These are phyloP conservation scores for Diutina siamensis DNA, from an alignment of 1,139 yeast species.

Conservation along the genomic window DNA sequence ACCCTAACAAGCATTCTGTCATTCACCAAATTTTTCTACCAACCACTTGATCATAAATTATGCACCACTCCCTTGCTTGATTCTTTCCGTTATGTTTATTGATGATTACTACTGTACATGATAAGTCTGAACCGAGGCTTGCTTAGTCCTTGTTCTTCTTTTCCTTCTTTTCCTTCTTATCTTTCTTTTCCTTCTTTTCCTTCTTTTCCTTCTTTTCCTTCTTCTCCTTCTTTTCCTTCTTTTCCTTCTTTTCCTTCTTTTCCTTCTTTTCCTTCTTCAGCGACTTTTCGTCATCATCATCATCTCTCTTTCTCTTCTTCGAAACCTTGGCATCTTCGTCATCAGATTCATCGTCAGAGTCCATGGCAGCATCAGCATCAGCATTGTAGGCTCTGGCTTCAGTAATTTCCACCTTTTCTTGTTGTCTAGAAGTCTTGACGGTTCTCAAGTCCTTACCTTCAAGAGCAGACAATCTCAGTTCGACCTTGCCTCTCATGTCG, in stretches of 20 bases:
- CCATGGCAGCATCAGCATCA: slow-evolving; percentile 59
- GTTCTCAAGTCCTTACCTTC: slow-evolving; percentile 93
- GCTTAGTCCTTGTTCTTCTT: slow-evolving; percentile 17
- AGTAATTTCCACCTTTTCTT: slow-evolving; percentile 72
- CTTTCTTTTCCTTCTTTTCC: slow-evolving; percentile 26
- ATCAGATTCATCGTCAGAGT: slow-evolving; percentile 36
- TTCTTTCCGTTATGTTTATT: background rate
- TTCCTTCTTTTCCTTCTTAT: slow-evolving; percentile 36
- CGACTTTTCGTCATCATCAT: slow-evolving; percentile 12
- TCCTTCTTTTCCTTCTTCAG: slow-evolving; percentile 18
- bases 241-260: slow-evolving; percentile 11
- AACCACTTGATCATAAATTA: too few species aligned
- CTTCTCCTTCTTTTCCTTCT: slow-evolving; percentile 15
- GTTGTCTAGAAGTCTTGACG: slow-evolving; percentile 53
- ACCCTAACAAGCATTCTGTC: too few species aligned
- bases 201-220: slow-evolving; percentile 13
- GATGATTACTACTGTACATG: slow-evolving; percentile 6
- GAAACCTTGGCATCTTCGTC: slow-evolving; percentile 20
- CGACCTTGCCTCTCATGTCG: slow-evolving; percentile 87
- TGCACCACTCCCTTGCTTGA: too few species aligned
- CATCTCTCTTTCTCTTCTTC: slow-evolving; percentile 14
- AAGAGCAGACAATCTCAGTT: slow-evolving; percentile 83
- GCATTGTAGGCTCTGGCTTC: slow-evolving; percentile 87
- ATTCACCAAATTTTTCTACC: too few species aligned
- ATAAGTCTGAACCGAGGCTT: slow-evolving; percentile 11